phyloP scores from a whole-genome alignment of 495 filamentous ascomycete species.

The Trypethelium eluteriae region DNA sequence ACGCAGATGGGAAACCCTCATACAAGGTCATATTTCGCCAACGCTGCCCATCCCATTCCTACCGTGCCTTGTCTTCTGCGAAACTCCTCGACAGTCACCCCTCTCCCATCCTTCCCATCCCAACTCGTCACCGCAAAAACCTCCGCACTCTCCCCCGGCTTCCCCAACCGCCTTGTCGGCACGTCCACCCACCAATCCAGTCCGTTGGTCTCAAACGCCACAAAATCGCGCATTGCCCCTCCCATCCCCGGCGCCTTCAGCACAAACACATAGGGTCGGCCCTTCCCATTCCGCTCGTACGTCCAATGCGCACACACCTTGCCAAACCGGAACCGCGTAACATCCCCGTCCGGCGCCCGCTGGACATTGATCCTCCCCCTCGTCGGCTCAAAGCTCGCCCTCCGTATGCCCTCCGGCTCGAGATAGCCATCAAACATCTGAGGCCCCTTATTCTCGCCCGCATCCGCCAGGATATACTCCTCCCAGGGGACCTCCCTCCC shows the following conservation, averaged over 20 bases:
- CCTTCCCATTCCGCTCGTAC: slow-evolving; percentile 52
- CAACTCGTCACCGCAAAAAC: slow-evolving; percentile 57
- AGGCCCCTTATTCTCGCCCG: slow-evolving; percentile 37
- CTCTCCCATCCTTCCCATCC: slow-evolving; percentile 57
- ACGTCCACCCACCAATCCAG: slow-evolving; percentile 72
- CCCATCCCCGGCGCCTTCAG: slow-evolving; percentile 58
- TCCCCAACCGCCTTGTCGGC: slow-evolving; percentile 53
- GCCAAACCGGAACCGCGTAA: slow-evolving; percentile 68
- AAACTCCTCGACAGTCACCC: slow-evolving; percentile 61
- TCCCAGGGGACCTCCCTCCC: slow-evolving; percentile 59
- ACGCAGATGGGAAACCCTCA: slow-evolving; percentile 21
- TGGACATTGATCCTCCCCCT: slow-evolving; percentile 50
- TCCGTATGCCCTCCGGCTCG: slow-evolving; percentile 55
- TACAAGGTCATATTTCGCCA: slow-evolving; percentile 66
- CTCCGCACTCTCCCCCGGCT: slow-evolving; percentile 56
- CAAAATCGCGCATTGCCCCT: slow-evolving; percentile 57
- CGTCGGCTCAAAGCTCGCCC: slow-evolving; percentile 53
- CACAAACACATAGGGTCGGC: slow-evolving; percentile 56
- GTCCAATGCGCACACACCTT: slow-evolving; percentile 75
- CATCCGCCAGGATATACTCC: slow-evolving; percentile 61
- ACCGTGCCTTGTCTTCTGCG: slow-evolving; percentile 49
- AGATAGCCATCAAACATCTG: slow-evolving; percentile 46
- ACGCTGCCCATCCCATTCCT: slow-evolving; percentile 53
- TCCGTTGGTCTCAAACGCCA: slow-evolving; percentile 59
- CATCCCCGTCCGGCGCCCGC: slow-evolving; percentile 37